Base-by-base conservation (phyloP, 2,329 filamentous ascomycete species). In the Tetracladium maxilliforme region DNA sequence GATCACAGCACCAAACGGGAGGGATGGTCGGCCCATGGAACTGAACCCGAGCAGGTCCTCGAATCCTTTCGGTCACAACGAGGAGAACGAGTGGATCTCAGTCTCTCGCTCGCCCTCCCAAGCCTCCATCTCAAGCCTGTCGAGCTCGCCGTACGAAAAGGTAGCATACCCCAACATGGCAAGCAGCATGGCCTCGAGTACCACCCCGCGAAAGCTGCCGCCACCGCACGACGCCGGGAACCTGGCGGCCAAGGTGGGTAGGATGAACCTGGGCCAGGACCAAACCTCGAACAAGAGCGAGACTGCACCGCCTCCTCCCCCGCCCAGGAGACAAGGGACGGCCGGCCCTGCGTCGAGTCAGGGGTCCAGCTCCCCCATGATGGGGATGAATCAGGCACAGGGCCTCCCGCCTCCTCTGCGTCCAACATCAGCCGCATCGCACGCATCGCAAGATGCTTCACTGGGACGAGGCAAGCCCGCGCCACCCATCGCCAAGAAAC, bases 51-150 rank as follows among this genome's bases (percentile, higher is more conserved):
- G 70, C 16, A 69, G 81, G 23, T 69, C 71, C 9, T 70, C 78
- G 1, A 95, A 95, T 40, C 90, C 90, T 0, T 95, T 92, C 46
- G 64, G 63, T 2, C 58, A 65, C 1, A 73, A 67, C 3, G 63
- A 75, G 16, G 81, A 92, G 46, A 69, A 76, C 7, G 86, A 94
- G 41, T 95, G 90, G 90, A 70, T 92, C 21, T 64, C 63, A 4
- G 57, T 76, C 6, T 61, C 69, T 13, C 54, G 66, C 17, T 30
- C 36, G 17, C 23, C 8, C 9, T 8, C 8, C 8, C 8, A 9
- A 9, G 8, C 9, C 8, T 10, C 12, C 8, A 10, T 13, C 8
- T 10, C 12, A 22, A 22, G 9, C 10, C 8, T 8, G 8, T 22
- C 21, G 8, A 13, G 21, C 8, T 8, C 12, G 12, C 12, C 9